A percentile compares a stretch with the other conserved stretches of the same genome.
phyloP scores from a whole-genome alignment of 75 land plant species.

The Pinus albicaulis region DNA sequence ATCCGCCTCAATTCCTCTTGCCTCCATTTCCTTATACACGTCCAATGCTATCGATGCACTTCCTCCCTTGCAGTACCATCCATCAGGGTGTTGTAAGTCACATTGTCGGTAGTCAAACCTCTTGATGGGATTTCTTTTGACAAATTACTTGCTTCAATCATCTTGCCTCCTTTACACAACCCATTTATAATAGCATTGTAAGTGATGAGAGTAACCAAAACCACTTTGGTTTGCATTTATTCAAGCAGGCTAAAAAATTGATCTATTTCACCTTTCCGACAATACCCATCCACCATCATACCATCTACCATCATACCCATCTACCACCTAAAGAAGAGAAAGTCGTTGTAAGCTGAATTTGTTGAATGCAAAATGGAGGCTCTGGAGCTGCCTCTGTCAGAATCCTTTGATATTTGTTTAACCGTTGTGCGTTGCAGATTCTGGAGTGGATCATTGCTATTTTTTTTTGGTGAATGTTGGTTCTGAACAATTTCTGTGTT shows the following conservation, averaged over 20 bases:
- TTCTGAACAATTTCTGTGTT: no score
- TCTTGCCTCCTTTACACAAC: conserved; percentile 42
- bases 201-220: conserved; percentile 23
- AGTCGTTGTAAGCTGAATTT: no score
- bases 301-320: no score
- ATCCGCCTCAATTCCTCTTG: conserved; percentile 20
- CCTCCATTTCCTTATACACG: conserved; percentile 30
- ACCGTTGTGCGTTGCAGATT: no score
- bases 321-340: no score
- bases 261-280: conserved; percentile 30
- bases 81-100: conserved; percentile 63
- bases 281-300: conserved; percentile 38
- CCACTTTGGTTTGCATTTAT: conserved; percentile 43
- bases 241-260: conserved; percentile 32
- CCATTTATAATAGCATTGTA: conserved; percentile 53
- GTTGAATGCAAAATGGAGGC: no score
- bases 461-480: no score
- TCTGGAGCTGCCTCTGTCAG: no score
- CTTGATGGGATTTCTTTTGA: conserved; percentile 17
- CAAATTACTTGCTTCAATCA: conserved; percentile 29
- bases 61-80: conserved; percentile 59
- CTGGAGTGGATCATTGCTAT: no score
- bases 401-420: no score
- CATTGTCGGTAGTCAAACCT: conserved; percentile 32
- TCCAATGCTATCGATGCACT: conserved; percentile 36